Evolutionary conservation across 345 rosid genomes (phyloP).

Genomic region (Iberis pinnata): DNA sequence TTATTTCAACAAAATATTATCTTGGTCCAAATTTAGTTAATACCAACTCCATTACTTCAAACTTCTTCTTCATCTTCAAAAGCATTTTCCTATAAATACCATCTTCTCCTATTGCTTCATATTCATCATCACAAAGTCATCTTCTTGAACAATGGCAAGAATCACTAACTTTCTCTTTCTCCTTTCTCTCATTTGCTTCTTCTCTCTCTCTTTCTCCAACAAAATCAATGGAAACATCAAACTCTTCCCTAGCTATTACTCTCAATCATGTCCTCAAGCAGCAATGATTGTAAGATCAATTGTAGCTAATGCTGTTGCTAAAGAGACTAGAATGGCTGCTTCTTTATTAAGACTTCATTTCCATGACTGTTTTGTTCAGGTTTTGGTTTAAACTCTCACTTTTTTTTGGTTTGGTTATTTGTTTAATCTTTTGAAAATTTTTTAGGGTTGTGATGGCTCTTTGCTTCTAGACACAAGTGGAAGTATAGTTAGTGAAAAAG

Average conservation of each 20-base stretch:
- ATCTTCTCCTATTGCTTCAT: slow-evolving; percentile 11
- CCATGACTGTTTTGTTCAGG: slow-evolving; percentile 89
- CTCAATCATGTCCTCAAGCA: slow-evolving; percentile 59
- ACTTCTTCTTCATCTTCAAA: slow-evolving; percentile 15
- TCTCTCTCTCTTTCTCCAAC: slow-evolving; percentile 38
- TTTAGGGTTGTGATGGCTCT: slow-evolving; percentile 91
- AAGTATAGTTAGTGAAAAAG: slow-evolving; percentile 57
- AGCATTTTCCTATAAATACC: slow-evolving; percentile 15
- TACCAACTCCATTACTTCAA: slow-evolving; percentile 39
- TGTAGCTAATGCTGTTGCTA: slow-evolving; percentile 53
- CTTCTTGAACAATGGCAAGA: slow-evolving; percentile 35
- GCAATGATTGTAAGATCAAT: slow-evolving; percentile 44
- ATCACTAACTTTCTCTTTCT: slow-evolving; percentile 27
- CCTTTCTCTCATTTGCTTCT: slow-evolving; percentile 42
- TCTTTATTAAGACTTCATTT: slow-evolving; percentile 72
- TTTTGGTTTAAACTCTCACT: slow-evolving; percentile 15
- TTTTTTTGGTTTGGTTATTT: not conserved
- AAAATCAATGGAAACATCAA: slow-evolving; percentile 34
- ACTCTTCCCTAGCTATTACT: slow-evolving; percentile 52
- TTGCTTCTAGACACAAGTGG: slow-evolving; percentile 62
- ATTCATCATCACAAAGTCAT: slow-evolving; percentile 23
- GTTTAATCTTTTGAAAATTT: not conserved
- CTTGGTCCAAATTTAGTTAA: slow-evolving; percentile 14
- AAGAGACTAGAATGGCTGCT: slow-evolving; percentile 75
- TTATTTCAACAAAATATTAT: too few species aligned